A percentile compares a stretch with the other conserved stretches of the same genome.
Evolutionary conservation across 345 rosid species (phyloP).

Genomic region (Hibiscus tridactylites): DNA sequence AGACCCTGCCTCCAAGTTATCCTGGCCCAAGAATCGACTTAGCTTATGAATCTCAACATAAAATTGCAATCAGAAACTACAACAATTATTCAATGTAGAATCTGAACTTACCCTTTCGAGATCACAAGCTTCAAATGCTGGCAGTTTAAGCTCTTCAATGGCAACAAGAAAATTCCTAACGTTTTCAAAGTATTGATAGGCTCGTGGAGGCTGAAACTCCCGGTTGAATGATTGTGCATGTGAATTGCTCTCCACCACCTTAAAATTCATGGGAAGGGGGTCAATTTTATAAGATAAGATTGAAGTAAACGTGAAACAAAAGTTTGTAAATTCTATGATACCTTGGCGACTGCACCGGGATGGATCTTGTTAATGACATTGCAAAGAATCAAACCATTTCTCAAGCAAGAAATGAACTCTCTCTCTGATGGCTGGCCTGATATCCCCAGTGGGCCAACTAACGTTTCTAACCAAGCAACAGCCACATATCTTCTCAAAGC

Average conservation of each 20-base stretch:
- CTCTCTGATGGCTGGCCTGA: conserved; percentile 62
- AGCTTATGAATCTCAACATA: conserved; percentile 1
- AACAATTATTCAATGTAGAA: neutral
- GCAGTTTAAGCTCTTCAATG: conserved; percentile 63
- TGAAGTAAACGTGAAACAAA: neutral
- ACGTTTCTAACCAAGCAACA: conserved; percentile 57
- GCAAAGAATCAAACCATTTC: conserved; percentile 76
- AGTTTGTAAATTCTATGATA: conserved; percentile 12
- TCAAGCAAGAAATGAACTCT: conserved; percentile 80
- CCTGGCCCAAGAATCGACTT: conserved; percentile 31
- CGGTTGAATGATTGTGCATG: conserved; percentile 36
- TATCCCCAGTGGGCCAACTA: conserved; percentile 63
- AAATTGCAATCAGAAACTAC: neutral
- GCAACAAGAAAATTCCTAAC: conserved; percentile 83
- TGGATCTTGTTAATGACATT: conserved; percentile 77
- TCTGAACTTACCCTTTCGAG: conserved; percentile 61
- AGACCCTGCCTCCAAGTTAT: conserved; percentile 68
- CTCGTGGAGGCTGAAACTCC: conserved; percentile 63
- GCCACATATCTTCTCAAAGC: conserved; percentile 74
- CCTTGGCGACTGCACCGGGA: conserved; percentile 85
- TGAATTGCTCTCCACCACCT: conserved; percentile 75
- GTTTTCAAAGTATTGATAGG: conserved; percentile 90
- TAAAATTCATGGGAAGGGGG: neutral
- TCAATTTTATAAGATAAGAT: neutral
- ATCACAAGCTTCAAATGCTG: conserved; percentile 92